A percentile compares a stretch with the other conserved stretches of the same genome.
These are phyloP conservation scores for Phytophthora foliorum DNA, from an alignment of 352 stramenopile genomes.

Conservation along the genomic window DNA sequence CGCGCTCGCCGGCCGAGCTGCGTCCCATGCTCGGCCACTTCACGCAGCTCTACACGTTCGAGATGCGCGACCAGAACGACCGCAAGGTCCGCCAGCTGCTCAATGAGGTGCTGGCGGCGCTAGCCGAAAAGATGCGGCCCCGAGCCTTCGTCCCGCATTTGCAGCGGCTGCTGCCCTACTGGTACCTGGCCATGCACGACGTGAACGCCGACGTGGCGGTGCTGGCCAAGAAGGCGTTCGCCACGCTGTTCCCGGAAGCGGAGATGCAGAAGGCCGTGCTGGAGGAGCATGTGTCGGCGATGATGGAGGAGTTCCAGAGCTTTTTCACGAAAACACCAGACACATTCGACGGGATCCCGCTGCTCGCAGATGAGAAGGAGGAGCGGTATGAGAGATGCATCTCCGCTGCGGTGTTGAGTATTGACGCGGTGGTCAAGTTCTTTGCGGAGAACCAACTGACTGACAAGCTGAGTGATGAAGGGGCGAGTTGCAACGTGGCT, in stretches of 20 bases:
- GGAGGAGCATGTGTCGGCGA: constrained; percentile 46
- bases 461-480: constrained; percentile 50
- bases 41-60: constrained; percentile 79
- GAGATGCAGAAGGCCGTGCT: constrained; percentile 45
- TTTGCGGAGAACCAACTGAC: constrained; percentile 51
- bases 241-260: constrained; percentile 56
- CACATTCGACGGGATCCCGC: constrained; percentile 66
- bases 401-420: constrained; percentile 64
- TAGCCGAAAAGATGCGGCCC: constrained; percentile 71
- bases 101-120: constrained; percentile 72
- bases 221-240: constrained; percentile 60
- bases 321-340: constrained; percentile 74
- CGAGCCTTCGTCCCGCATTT: constrained; percentile 80
- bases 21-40: constrained; percentile 82
- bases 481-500: constrained; percentile 50
- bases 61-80: constrained; percentile 89
- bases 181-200: constrained; percentile 87
- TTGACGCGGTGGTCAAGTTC: constrained; percentile 66
- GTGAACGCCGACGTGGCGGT: constrained; percentile 63
- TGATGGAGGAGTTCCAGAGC: constrained; percentile 72
- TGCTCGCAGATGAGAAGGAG: constrained; percentile 74
- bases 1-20: constrained; percentile 63
- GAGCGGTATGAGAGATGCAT: constrained; percentile 82
- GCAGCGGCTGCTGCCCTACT: constrained; percentile 78
- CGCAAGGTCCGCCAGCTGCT: constrained; percentile 81